Conservation (phyloP, 805 yeast genomes). For the Spathaspora girioi region DNA sequence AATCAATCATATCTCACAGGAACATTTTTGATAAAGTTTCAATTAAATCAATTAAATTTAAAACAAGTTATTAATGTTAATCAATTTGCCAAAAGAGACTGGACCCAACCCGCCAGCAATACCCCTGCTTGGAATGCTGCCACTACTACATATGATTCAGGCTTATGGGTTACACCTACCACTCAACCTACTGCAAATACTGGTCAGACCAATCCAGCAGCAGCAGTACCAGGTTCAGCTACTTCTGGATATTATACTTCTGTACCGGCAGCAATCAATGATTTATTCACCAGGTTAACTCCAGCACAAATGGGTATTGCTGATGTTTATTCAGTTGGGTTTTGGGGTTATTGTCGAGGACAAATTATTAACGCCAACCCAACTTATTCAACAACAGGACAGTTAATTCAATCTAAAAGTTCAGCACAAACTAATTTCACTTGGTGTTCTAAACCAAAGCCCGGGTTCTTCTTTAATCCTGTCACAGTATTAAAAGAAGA, state of each 20-base stretch:
- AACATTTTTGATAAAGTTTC: conserved; percentile 34
- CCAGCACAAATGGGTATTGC: conserved; percentile 36
- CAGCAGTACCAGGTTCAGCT: background rate
- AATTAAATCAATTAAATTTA: conserved; percentile 29
- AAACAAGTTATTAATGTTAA: conserved; percentile 21
- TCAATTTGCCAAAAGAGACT: conserved; percentile 10
- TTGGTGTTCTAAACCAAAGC: conserved; percentile 52
- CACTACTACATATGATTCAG: conserved; percentile 1
- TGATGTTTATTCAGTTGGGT: conserved; percentile 36
- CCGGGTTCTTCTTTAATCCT: conserved; percentile 58
- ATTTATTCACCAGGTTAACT: conserved; percentile 15
- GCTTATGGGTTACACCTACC: background rate
- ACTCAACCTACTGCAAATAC: background rate
- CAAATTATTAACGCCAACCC: conserved; percentile 5
- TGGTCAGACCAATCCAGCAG: background rate
- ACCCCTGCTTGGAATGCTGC: conserved; percentile 2
- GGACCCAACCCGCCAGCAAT: background rate
- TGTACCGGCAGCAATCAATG: conserved; percentile 15
- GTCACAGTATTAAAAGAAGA: conserved; percentile 31
- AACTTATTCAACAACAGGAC: conserved; percentile 5
- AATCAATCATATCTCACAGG: conserved; percentile 29
- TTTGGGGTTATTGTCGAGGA: conserved; percentile 45
- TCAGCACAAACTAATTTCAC: conserved; percentile 29
- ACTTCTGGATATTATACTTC: conserved; percentile 8
- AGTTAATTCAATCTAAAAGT: conserved; percentile 11